Base-by-base conservation (phyloP, 805 yeast species). In the Metschnikowia anglica region DNA sequence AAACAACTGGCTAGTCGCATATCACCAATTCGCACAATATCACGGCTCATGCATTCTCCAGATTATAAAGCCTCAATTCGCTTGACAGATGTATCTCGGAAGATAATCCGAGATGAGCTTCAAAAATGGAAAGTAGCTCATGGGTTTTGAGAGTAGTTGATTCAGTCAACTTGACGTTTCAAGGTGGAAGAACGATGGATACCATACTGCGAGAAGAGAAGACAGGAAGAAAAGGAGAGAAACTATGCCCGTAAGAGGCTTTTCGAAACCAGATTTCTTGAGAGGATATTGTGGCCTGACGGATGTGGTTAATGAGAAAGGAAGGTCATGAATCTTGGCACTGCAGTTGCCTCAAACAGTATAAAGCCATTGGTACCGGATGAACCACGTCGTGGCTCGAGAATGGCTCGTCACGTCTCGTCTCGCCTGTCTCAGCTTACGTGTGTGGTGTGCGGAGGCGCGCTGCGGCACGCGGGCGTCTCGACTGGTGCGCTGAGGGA, bases 91-190 rank as follows among this genome's bases (percentile, higher is more conserved):
- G 18, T 35, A 6, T 24, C 28, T 5, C 35, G 27, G 21, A 25
- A 10, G n/a, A 41, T 18, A 25, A 20, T 41, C 15, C 5, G 10
- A 12, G 40, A 30, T 8, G 44, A 41, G 33, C 33, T 41, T 2
- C 21, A 28, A 19, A 25, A 30, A 17, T 41, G 44, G 44, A 35
- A 30, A 31, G 16, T 21, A 2, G 34, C 42, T 11, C 44, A 31
- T 11, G 27, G 40, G 5, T 25, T 15, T n/a, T 30, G 35, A 18
- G 13, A 18, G 9, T 11, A 5, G 15, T 19, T 9, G 15, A 17
- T 5, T 4, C 11, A 12, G 15, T 7, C 10, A 6, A 5, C 11
- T 9, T 2, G 15, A 15, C 13, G 34, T 7, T 11, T 3, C 4
- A 32, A 18, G 13, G 24, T 3, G 16, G 10, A 19, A 10, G 19